Conservation (phyloP, 768 basidiomycete genomes). For the Kwoniella sp. region DNA sequence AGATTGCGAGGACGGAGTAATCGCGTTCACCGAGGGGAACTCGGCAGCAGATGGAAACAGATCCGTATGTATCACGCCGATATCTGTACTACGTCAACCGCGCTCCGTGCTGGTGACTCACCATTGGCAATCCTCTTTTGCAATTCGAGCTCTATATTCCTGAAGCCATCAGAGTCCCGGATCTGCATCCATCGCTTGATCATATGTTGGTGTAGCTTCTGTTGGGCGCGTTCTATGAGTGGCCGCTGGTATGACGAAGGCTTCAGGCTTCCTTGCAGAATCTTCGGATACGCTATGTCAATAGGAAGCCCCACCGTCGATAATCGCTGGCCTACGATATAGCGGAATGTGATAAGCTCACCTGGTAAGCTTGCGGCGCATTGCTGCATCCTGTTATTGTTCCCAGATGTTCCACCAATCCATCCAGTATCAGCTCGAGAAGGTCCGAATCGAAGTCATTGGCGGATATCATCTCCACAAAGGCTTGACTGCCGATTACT, state of each 20-base stretch:
- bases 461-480: constrained; percentile 72
- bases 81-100: constrained; percentile 60
- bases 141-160: constrained; percentile 79
- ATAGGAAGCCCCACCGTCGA: no score
- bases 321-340: no score
- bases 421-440: constrained; percentile 74
- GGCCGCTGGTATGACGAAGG: constrained; percentile 64
- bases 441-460: constrained; percentile 72
- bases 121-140: constrained; percentile 83
- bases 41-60: constrained; percentile 58
- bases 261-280: constrained; percentile 53
- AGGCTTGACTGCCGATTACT: constrained; percentile 70
- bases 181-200: constrained; percentile 75
- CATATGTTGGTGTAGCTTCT: constrained; percentile 72
- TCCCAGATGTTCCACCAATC: constrained; percentile 63
- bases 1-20: no score
- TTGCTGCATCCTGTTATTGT: constrained; percentile 66
- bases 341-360: no score
- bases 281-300: no score
- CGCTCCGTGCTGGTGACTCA: constrained; percentile 57
- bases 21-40: no score
- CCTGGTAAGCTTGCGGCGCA: constrained; percentile 65
- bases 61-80: constrained; percentile 78
- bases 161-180: constrained; percentile 76
- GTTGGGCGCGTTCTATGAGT: constrained; percentile 57